These are phyloP conservation scores for Fusarium pseudonygamai DNA, from an alignment of 2,329 filamentous ascomycete species.

Conservation along the genomic window DNA sequence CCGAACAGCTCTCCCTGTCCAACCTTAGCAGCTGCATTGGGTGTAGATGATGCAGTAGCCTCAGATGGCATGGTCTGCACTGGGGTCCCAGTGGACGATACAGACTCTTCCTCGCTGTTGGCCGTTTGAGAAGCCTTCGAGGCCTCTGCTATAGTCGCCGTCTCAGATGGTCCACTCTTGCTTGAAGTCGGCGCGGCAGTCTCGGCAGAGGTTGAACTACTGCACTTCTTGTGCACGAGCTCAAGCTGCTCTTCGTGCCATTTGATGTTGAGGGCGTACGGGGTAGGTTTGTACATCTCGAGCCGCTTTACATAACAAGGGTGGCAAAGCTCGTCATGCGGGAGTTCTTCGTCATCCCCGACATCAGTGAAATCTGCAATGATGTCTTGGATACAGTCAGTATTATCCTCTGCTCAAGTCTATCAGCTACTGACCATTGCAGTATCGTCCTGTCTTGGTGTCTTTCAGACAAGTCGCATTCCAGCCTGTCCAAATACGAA, in stretches of 20 bases:
- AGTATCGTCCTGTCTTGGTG: not conserved
- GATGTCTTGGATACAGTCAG: not conserved
- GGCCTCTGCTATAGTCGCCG: not conserved
- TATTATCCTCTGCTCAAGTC: not conserved
- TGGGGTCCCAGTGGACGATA: not conserved
- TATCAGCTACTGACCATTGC: not conserved
- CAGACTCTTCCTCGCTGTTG: not conserved
- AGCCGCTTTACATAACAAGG: not conserved
- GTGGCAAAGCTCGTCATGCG: not conserved
- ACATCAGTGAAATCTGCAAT: not conserved
- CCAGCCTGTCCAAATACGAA: not conserved
- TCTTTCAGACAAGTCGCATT: constrained; percentile 2
- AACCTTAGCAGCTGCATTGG: not conserved
- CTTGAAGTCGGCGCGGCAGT: not conserved
- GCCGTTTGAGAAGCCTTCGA: not conserved
- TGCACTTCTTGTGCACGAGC: not conserved
- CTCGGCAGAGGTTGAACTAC: fast-evolving
- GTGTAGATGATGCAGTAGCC: not conserved
- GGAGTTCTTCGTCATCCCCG: fast-evolving
- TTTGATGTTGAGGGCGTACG: not conserved
- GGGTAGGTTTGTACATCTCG: not conserved
- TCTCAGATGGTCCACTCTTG: fast-evolving
- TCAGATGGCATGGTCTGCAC: not conserved
- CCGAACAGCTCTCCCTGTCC: fast-evolving
- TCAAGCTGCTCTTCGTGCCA: not conserved